These are phyloP conservation scores for Knoxdaviesia capensis DNA, from an alignment of 2,329 filamentous ascomycete genomes.

Conservation along the genomic window DNA sequence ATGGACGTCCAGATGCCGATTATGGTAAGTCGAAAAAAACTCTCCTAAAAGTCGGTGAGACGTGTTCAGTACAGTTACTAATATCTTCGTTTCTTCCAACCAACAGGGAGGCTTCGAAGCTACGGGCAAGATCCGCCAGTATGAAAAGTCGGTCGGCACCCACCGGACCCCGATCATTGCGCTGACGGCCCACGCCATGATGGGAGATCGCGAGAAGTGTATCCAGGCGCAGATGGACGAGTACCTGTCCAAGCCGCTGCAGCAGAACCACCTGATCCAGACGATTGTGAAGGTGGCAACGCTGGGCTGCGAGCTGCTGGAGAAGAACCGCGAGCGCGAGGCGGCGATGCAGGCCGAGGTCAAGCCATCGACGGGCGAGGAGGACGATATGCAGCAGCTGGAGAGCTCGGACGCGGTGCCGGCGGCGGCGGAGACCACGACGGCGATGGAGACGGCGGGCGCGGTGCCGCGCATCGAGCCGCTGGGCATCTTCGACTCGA, in stretches of 20 bases:
- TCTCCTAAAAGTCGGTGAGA: neutral
- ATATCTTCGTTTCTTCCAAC: constrained; percentile 8
- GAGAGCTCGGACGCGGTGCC: too few relatives aligned
- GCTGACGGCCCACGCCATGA: constrained; percentile 93
- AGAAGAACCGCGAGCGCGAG: constrained; percentile 49
- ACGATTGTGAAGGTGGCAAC: constrained; percentile 95
- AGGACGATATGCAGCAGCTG: constrained; percentile 11
- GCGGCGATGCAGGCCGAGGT: constrained; percentile 28
- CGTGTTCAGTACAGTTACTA: constrained; percentile 9
- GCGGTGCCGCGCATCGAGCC: too few relatives aligned
- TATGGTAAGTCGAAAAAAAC: constrained; percentile 53
- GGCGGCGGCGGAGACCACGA: too few relatives aligned
- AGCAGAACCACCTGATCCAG: constrained; percentile 94
- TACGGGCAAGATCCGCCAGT: constrained; percentile 89
- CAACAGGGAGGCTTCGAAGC: constrained; percentile 80
- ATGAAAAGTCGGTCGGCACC: constrained; percentile 62
- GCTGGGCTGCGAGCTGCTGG: constrained; percentile 62
- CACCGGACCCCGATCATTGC: constrained; percentile 89
- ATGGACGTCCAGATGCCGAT: constrained; percentile 99
- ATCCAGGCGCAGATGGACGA: constrained; percentile 99
- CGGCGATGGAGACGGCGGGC: too few relatives aligned
- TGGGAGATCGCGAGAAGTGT: constrained; percentile 93
- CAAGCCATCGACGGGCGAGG: constrained; percentile 20
- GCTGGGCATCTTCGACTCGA: too few relatives aligned
- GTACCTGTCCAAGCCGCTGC: constrained; percentile 88